Evolutionary conservation across 257 asterid genomes (phyloP).

Genomic region (Jaltomata sinuosa): DNA sequence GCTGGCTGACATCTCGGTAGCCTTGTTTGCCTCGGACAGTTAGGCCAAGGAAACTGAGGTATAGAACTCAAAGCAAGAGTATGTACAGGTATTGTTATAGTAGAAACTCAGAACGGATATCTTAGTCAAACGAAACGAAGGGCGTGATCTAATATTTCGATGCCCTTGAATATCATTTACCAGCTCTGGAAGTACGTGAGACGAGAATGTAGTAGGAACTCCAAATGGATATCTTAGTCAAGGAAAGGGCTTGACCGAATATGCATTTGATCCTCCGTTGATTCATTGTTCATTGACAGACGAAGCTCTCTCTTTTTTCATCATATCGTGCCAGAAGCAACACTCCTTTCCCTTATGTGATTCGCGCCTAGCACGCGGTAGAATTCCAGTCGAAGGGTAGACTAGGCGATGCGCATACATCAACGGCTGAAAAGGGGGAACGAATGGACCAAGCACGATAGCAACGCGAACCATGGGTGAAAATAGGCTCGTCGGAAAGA

Average conservation of each 20-base stretch:
- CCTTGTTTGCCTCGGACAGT: conserved; percentile 33
- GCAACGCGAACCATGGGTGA: background rate
- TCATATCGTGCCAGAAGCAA: no score
- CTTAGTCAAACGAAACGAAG: background rate
- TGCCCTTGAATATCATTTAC: background rate
- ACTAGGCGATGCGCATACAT: background rate
- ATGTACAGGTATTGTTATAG: background rate
- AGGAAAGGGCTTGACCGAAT: background rate
- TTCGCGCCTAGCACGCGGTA: background rate
- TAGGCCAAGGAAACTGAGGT: conserved; percentile 22
- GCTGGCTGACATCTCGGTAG: conserved; percentile 43
- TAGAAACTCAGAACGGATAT: background rate
- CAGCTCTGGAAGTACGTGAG: background rate
- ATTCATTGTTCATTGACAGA: background rate
- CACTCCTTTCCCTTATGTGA: background rate
- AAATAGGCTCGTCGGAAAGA: no score
- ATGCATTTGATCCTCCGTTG: no score
- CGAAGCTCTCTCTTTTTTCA: background rate
- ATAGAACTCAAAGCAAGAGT: background rate
- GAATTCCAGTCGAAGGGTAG: background rate
- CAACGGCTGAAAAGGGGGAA: no score
- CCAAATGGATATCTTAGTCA: background rate
- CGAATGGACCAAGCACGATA: background rate
- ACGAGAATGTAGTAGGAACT: background rate
- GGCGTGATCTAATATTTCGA: background rate